A percentile compares a stretch with the other conserved stretches of the same genome.
Conservation (phyloP, 2,329 filamentous ascomycete species). For the Ramichloridium luteum region DNA sequence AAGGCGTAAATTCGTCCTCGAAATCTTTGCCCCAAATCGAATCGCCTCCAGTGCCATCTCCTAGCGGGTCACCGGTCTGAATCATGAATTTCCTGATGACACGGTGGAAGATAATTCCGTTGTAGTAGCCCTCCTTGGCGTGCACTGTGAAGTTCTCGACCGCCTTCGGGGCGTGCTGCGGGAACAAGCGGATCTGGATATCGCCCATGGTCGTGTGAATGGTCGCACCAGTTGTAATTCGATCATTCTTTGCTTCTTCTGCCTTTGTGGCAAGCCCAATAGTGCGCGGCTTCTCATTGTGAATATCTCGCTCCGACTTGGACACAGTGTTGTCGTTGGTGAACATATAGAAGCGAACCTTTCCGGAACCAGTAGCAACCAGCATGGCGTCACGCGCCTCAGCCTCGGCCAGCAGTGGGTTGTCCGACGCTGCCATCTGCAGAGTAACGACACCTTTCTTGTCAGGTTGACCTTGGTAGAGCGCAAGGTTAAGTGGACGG, state of each 20-base stretch:
- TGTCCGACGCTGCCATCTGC: conserved; percentile 91
- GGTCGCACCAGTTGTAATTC: conserved; percentile 67
- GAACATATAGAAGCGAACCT: conserved; percentile 95
- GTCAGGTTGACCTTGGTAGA: conserved; percentile 92
- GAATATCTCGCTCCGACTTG: conserved; percentile 76
- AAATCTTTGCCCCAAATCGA: conserved; percentile 90
- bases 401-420: conserved; percentile 84
- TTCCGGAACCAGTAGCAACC: conserved; percentile 69
- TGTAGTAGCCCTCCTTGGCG: conserved; percentile 83
- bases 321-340: conserved; percentile 76
- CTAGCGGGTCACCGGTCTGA: conserved; percentile 71
- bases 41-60: conserved; percentile 81
- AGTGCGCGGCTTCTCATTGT: conserved; percentile 81
- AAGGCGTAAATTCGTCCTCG: conserved; percentile 76
- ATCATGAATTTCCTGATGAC: conserved; percentile 99
- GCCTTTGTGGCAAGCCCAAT: conserved; percentile 39
- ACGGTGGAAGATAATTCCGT: conserved; percentile 92
- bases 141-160: conserved; percentile 98
- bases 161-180: conserved; percentile 80
- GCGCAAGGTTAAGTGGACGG: conserved; percentile 64
- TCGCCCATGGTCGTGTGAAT: conserved; percentile 91
- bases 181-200: conserved; percentile 85
- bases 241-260: conserved; percentile 47
- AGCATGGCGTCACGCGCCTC: conserved; percentile 85
- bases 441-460: conserved; percentile 89